Base-by-base conservation (phyloP, 352 stramenopile genomes). In the Phytophthora megakarya region DNA sequence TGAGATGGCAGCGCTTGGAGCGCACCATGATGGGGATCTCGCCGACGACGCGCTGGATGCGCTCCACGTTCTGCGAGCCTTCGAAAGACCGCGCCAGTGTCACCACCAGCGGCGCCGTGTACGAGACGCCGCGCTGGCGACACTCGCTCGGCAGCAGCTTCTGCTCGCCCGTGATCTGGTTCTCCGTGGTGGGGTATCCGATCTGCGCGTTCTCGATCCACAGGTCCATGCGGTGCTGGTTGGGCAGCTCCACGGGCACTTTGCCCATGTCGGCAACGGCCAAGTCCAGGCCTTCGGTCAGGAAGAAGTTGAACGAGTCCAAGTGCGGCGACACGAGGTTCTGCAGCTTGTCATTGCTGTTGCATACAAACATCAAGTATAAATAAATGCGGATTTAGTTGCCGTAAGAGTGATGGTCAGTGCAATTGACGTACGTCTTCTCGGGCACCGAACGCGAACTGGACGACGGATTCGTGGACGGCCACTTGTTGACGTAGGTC, bases 11-110 rank as follows among this genome's bases (percentile, higher is more conserved):
- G 23, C 87, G 89, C 62, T 98, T 96, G 21, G 90, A 98, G 65
- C 93, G 84, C 47, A 99, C 95, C 97, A 99, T 99, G 62, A 99
- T 98, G 2, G 98, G 98, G 49, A 99, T 92, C 25, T 98, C 88
- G 7, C 97, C 97, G 56, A 99, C 88, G 8, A 92, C 81, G 32
- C 80, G 80, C 70, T 95, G 86, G 50, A 95, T 77, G 68, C 86
- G 84, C 69, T 96, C 86, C 26, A 94, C 78, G 56, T 86, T 92
- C 60, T 86, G 87, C 6, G 86, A 96, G 32, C 80, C 85, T 12
- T 67, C 77, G 44, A 95, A 95, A 28, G 83, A 82, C 28, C 84
- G 83, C 33, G 85, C 86, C 37, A 99, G 86, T 51, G 95, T 98
- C 47, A 96, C 96, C n/a, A 94, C 89, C 12, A 99, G 78, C 13